A percentile compares a stretch with the other conserved stretches of the same genome.
These are phyloP conservation scores for Euphorbia lathyris DNA, from an alignment of 345 rosid species.

Conservation along the genomic window DNA sequence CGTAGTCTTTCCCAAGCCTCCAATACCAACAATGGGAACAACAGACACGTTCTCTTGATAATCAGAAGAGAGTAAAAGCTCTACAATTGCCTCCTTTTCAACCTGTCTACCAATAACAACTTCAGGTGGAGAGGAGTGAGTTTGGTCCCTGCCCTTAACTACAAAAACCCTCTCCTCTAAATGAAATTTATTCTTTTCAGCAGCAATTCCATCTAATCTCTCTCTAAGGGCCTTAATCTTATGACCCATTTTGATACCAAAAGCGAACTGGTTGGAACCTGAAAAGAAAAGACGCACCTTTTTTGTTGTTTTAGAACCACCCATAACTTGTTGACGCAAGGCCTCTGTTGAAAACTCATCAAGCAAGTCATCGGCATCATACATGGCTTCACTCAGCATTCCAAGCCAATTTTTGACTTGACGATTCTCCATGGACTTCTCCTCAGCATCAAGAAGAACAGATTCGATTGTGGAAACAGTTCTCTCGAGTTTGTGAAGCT, in stretches of 20 bases:
- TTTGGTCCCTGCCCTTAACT: neutral
- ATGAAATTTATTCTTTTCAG: neutral
- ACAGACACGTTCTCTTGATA: conserved; percentile 11
- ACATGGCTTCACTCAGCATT: conserved; percentile 23
- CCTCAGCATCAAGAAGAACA: neutral
- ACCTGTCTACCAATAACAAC: conserved; percentile 19
- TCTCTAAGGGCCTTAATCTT: conserved; percentile 14
- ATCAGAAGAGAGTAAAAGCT: conserved; percentile 8
- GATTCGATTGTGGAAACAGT: neutral
- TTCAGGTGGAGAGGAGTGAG: neutral
- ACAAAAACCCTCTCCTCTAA: neutral
- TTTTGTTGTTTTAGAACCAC: too few species aligned
- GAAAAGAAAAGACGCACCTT: conserved; percentile 8
- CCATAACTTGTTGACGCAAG: neutral
- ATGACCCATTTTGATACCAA: conserved; percentile 12
- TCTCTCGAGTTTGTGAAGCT: neutral
- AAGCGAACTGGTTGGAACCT: too few species aligned
- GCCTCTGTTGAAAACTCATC: conserved; percentile 27
- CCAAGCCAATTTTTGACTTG: conserved; percentile 25
- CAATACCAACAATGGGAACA: conserved; percentile 25
- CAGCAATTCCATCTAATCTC: conserved; percentile 18
- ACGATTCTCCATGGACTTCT: neutral
- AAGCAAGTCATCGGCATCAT: conserved; percentile 36
- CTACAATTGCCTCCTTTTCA: conserved; percentile 16
- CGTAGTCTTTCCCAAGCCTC: conserved; percentile 29